Percentiles rank a stretch among this genome's conserved stretches.
These are phyloP conservation scores for Hypoxylon subgilvum DNA, from an alignment of 495 filamentous ascomycete species.

Conservation along the genomic window DNA sequence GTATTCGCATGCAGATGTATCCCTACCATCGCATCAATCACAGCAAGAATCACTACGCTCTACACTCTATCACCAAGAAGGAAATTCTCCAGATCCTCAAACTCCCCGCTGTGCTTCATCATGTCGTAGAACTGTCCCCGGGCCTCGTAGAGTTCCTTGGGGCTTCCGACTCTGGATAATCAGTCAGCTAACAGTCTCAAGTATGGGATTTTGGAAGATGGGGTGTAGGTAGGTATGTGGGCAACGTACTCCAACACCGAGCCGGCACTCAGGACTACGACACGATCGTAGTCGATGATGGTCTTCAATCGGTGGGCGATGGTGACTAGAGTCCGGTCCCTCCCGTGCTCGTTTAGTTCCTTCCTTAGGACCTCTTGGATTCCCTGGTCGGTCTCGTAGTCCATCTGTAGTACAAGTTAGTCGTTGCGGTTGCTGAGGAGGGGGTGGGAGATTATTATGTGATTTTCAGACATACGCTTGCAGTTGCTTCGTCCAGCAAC, in stretches of 20 bases:
- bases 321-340: slow-evolving; percentile 57
- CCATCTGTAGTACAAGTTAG: slow-evolving; percentile 44
- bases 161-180: slow-evolving; percentile 49
- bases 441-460: not conserved
- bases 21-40: too few relatives aligned
- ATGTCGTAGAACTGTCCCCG: slow-evolving; percentile 58
- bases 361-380: slow-evolving; percentile 56
- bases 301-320: slow-evolving; percentile 59
- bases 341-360: slow-evolving; percentile 45
- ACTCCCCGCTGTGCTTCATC: slow-evolving; percentile 58
- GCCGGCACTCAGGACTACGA: slow-evolving; percentile 56
- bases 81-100: slow-evolving; percentile 49
- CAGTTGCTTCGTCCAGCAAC: slow-evolving; percentile 64
- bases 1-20: too few relatives aligned
- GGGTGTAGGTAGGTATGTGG: not conserved
- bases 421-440: not conserved
- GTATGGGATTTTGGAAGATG: not conserved
- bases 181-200: slow-evolving; percentile 24
- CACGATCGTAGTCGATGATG: slow-evolving; percentile 58
- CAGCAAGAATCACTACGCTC: too few relatives aligned
- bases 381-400: slow-evolving; percentile 60
- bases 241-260: slow-evolving; percentile 45
- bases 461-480: slow-evolving; percentile 40
- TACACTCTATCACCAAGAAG: slow-evolving; percentile 5
- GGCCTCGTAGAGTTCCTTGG: slow-evolving; percentile 48